These are phyloP conservation scores for Cercospora beticola DNA, from an alignment of 2,329 filamentous ascomycete species.

Conservation along the genomic window DNA sequence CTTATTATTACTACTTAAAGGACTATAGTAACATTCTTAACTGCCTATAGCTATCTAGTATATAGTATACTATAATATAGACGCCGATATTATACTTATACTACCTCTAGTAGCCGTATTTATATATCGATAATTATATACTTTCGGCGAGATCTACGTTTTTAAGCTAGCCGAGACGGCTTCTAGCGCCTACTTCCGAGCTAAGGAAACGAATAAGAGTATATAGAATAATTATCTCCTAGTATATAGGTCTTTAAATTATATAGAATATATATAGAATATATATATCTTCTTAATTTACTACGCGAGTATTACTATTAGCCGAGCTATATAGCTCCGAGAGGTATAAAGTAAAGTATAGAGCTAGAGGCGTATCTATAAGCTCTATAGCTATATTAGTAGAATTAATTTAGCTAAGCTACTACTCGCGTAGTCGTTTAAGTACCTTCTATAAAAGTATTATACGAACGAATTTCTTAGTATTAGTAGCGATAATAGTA, in stretches of 20 bases:
- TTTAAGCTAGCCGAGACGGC: background rate
- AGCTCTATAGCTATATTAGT: background rate
- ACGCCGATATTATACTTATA: no score
- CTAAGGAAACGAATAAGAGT: background rate
- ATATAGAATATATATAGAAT: background rate
- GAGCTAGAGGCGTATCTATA: background rate
- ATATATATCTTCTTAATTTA: background rate
- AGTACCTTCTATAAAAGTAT: background rate
- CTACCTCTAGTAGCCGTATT: background rate
- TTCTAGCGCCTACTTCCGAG: background rate
- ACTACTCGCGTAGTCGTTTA: background rate
- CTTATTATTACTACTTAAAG: background rate
- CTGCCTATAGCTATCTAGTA: background rate
- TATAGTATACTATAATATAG: background rate
- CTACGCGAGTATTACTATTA: background rate
- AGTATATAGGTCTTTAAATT: background rate
- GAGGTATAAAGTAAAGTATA: background rate
- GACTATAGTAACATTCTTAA: background rate
- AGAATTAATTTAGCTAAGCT: background rate
- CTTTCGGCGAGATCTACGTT: background rate
- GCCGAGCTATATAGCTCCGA: background rate
- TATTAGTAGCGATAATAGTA: constrained; percentile 66
- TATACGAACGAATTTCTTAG: constrained; percentile 49
- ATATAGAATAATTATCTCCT: background rate
- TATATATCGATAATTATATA: background rate